Evolutionary conservation across 1,284 basidiomycete species (phyloP).

Genomic region (Ceratobasidium sp.): DNA sequence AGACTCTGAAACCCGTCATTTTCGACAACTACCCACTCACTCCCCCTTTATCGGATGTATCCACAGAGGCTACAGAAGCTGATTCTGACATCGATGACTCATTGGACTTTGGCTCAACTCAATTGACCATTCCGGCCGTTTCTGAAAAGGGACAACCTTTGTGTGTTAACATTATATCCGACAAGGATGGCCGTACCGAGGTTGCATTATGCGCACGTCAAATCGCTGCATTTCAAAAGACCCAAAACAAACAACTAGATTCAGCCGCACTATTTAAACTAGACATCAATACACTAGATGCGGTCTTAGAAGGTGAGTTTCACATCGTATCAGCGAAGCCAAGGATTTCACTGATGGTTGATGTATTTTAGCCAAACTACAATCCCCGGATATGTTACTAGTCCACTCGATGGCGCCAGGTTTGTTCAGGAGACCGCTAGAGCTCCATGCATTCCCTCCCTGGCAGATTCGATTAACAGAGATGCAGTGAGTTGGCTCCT

Average conservation of each 20-base stretch:
- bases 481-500: constrained; percentile 27
- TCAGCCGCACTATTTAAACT: constrained; percentile 28
- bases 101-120: constrained; percentile 9
- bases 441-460: constrained; percentile 37
- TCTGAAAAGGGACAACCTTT: constrained; percentile 5
- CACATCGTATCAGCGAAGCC: neutral
- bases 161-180: constrained; percentile 33
- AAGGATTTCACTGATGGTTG: neutral
- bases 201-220: constrained; percentile 38
- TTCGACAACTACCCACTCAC: constrained; percentile 33
- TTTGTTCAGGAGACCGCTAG: constrained; percentile 34
- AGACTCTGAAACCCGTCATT: constrained; percentile 21
- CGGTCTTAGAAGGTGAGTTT: constrained; percentile 31
- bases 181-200: constrained; percentile 39
- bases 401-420: constrained; percentile 35
- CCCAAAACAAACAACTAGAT: constrained; percentile 21
- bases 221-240: constrained; percentile 33
- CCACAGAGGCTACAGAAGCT: constrained; percentile 33
- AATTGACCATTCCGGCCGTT: constrained; percentile 28
- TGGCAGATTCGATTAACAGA: constrained; percentile 38
- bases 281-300: constrained; percentile 36
- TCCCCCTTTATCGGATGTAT: constrained; percentile 35
- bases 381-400: constrained; percentile 38
- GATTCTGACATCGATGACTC: constrained; percentile 14
- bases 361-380: constrained; percentile 26